A percentile compares a stretch with the other conserved stretches of the same genome.
phyloP scores from a whole-genome alignment of 495 filamentous ascomycete genomes.

The Bryoglossum gracile region DNA sequence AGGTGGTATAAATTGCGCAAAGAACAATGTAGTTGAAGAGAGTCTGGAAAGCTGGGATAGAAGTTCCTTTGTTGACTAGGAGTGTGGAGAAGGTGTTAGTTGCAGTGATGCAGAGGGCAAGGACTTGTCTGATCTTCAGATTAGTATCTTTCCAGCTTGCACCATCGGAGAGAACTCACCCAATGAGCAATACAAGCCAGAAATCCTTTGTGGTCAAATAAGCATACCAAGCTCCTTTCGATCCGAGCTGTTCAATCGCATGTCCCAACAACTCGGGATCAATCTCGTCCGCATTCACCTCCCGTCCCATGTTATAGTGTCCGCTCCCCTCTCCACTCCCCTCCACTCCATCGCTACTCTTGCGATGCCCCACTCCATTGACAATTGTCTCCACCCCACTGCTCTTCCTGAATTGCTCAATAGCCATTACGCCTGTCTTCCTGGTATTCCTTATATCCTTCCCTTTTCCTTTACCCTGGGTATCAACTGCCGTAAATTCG shows the following conservation, averaged over 20 bases:
- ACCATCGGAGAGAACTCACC: constrained; percentile 39
- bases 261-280: constrained; percentile 18
- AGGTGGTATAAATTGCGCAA: constrained; percentile 70
- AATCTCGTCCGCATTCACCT: constrained; percentile 6
- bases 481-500: neutral
- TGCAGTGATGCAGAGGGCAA: constrained; percentile 79
- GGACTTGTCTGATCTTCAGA: constrained; percentile 53
- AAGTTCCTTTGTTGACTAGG: constrained; percentile 59
- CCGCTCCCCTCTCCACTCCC: constrained; percentile 1
- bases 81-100: constrained; percentile 84
- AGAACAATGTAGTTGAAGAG: constrained; percentile 92
- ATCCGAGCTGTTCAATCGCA: constrained; percentile 39
- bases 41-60: constrained; percentile 94
- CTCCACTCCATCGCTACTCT: constrained; percentile 14
- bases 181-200: constrained; percentile 71
- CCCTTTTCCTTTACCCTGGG: neutral
- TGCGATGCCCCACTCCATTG: too few relatives aligned
- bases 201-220: constrained; percentile 83
- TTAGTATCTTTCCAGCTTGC: neutral
- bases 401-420: too few relatives aligned
- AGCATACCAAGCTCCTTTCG: constrained; percentile 57
- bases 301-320: constrained; percentile 3
- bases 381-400: too few relatives aligned
- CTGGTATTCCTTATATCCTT: too few relatives aligned
- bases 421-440: too few relatives aligned